Conservation (phyloP, 2,329 filamentous ascomycete species). For the Thielaviopsis populi region DNA sequence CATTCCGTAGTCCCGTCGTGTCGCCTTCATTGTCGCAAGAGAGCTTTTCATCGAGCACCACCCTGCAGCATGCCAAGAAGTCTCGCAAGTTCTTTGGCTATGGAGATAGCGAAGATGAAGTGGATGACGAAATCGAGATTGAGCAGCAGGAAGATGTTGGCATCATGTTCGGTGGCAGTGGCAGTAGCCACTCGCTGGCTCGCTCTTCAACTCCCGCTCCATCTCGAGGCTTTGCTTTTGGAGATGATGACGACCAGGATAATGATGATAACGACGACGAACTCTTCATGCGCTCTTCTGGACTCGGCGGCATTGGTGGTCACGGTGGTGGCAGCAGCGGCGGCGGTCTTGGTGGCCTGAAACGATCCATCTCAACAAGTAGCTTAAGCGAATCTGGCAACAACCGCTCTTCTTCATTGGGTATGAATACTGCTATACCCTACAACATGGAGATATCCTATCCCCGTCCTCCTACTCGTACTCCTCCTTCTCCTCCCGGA, state of each 20-base stretch:
- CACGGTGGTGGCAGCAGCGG: neutral
- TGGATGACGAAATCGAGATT: constrained; percentile 31
- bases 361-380: constrained; percentile 34
- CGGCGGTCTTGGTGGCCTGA: constrained; percentile 24
- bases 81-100: constrained; percentile 49
- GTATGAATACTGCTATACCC: constrained; percentile 66
- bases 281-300: constrained; percentile 8
- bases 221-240: constrained; percentile 17
- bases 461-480: constrained; percentile 1
- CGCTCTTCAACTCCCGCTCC: constrained; percentile 20
- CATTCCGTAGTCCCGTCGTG: constrained; percentile 36
- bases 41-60: constrained; percentile 52
- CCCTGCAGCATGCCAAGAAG: constrained; percentile 37
- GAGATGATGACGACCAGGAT: constrained; percentile 4
- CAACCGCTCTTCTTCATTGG: constrained; percentile 65
- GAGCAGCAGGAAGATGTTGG: constrained; percentile 14
- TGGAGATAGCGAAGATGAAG: constrained; percentile 42
- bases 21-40: constrained; percentile 62
- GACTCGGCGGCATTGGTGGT: constrained; percentile 7
- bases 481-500: constrained; percentile 25
- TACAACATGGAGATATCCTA: constrained; percentile 54
- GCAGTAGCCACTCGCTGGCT: constrained; percentile 1
- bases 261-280: constrained; percentile 21
- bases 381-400: constrained; percentile 41
- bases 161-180: constrained; percentile 15